Conservation (phyloP, 2,329 filamentous ascomycete species). For the Aspergillus quadricinctus region DNA sequence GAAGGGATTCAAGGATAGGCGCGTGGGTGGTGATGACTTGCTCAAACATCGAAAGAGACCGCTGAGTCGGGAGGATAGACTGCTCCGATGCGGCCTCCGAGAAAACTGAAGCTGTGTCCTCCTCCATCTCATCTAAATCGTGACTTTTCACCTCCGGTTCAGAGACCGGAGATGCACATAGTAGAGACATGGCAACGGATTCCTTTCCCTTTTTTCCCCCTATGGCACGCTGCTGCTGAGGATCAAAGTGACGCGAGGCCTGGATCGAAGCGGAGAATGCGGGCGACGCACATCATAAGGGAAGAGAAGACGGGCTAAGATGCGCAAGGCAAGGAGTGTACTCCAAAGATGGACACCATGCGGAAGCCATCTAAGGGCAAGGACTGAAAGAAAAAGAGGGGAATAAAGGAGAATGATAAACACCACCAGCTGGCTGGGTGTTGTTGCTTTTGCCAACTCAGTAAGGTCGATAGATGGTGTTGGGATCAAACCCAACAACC, state of each 20-base stretch:
- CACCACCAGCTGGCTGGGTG: not conserved
- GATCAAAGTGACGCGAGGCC: conserved; percentile 27
- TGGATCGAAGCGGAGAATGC: conserved; percentile 22
- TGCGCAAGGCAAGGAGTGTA: conserved; percentile 19
- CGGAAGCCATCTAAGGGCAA: conserved; percentile 24
- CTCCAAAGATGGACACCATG: conserved; percentile 24
- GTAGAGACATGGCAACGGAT: conserved; percentile 10
- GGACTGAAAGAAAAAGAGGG: conserved; percentile 8
- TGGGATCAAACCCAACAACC: conserved; percentile 15
- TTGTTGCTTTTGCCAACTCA: conserved; percentile 21
- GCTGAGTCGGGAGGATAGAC: conserved; percentile 20
- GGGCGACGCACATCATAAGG: conserved; percentile 31
- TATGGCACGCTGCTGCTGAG: conserved; percentile 3
- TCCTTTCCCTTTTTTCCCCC: conserved; percentile 1
- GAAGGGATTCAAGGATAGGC: conserved; percentile 55
- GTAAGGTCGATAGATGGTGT: conserved; percentile 8
- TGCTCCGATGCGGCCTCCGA: conserved; percentile 23
- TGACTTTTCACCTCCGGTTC: not conserved
- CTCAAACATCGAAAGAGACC: conserved; percentile 48
- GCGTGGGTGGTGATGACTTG: conserved; percentile 53
- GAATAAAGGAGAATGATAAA: conserved; percentile 4
- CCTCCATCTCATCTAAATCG: conserved; percentile 1
- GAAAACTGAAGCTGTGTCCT: conserved; percentile 10
- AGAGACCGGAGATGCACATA: conserved; percentile 6
- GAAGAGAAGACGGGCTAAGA: conserved; percentile 13